Percentiles rank a stretch among this genome's conserved stretches.
Conservation (phyloP, 2,329 filamentous ascomycete species). For the Corniculantispora saksenae region DNA sequence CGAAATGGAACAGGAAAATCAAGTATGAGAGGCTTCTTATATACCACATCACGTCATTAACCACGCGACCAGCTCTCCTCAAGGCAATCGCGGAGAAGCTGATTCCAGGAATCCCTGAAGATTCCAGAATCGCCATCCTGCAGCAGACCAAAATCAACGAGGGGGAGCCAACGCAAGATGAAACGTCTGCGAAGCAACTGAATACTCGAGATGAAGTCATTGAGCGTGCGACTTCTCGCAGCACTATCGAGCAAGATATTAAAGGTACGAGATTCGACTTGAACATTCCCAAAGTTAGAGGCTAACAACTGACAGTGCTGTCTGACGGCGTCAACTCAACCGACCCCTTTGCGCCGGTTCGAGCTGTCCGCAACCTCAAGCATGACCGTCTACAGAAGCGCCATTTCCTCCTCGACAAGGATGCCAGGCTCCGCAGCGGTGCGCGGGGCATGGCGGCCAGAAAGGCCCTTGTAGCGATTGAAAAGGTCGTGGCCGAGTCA, state of each 20-base stretch:
- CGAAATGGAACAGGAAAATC: constrained; percentile 84
- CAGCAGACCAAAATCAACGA: constrained; percentile 59
- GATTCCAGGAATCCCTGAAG: constrained; percentile 72
- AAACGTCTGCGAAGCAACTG: constrained; percentile 21
- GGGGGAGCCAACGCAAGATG: constrained; percentile 10
- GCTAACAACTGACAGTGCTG: constrained; percentile 43
- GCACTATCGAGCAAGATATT: constrained; percentile 61
- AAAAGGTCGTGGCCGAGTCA: constrained; percentile 65
- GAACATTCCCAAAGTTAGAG: not conserved
- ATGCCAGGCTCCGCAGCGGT: constrained; percentile 73
- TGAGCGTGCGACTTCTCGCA: constrained; percentile 57
- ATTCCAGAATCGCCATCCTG: constrained; percentile 65
- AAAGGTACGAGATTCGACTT: constrained; percentile 44
- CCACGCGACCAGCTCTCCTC: constrained; percentile 57
- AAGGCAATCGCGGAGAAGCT: constrained; percentile 76
- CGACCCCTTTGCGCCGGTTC: constrained; percentile 59
- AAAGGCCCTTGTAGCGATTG: constrained; percentile 70
- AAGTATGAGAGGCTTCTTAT: constrained; percentile 48
- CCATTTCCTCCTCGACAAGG: constrained; percentile 70
- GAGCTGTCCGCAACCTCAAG: constrained; percentile 61
- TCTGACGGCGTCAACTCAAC: constrained; percentile 59
- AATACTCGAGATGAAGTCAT: constrained; percentile 69
- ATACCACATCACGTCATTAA: not conserved
- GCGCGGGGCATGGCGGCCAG: constrained; percentile 72
- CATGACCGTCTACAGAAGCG: constrained; percentile 63